phyloP scores from a whole-genome alignment of 192 early-diverging fungal species.

The Diversispora epigaea region DNA sequence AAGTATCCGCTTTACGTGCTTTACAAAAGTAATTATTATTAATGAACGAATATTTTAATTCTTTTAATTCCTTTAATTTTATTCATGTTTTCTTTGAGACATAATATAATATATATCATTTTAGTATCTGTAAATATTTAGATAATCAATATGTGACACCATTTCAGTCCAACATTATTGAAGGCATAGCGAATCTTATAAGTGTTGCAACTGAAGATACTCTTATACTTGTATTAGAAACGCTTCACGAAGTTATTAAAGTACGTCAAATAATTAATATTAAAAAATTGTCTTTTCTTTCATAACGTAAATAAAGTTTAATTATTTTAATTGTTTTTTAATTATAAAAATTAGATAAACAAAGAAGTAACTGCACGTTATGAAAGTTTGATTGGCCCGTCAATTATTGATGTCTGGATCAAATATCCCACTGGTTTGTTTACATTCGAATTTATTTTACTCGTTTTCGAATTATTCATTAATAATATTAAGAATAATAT shows the following conservation, averaged over 20 bases:
- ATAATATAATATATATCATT: slow-evolving; percentile 3
- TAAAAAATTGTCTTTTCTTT: neutral
- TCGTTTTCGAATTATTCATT: neutral
- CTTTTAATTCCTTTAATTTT: neutral
- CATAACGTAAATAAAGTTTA: neutral
- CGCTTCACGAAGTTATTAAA: slow-evolving; percentile 59
- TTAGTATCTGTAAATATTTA: slow-evolving; percentile 53
- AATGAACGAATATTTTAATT: neutral
- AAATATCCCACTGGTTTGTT: slow-evolving; percentile 61
- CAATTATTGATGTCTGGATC: slow-evolving; percentile 78
- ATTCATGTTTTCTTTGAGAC: neutral
- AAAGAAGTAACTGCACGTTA: slow-evolving; percentile 69
- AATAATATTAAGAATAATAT: neutral
- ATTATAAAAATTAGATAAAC: slow-evolving; percentile 50
- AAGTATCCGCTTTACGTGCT: slow-evolving; percentile 69
- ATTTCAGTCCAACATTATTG: slow-evolving; percentile 60
- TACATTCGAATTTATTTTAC: neutral
- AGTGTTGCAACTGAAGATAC: slow-evolving; percentile 65
- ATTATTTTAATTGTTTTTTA: neutral
- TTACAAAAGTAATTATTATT: slow-evolving; percentile 53
- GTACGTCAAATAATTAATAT: slow-evolving; percentile 35
- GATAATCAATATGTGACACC: slow-evolving; percentile 51
- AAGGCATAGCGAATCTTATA: slow-evolving; percentile 57
- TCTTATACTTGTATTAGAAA: slow-evolving; percentile 67
- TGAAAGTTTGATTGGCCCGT: slow-evolving; percentile 68